Percentiles rank a stretch among this genome's conserved stretches.
These are phyloP conservation scores for Naganishia cerealis DNA, from an alignment of 1,284 basidiomycete genomes.

Conservation along the genomic window DNA sequence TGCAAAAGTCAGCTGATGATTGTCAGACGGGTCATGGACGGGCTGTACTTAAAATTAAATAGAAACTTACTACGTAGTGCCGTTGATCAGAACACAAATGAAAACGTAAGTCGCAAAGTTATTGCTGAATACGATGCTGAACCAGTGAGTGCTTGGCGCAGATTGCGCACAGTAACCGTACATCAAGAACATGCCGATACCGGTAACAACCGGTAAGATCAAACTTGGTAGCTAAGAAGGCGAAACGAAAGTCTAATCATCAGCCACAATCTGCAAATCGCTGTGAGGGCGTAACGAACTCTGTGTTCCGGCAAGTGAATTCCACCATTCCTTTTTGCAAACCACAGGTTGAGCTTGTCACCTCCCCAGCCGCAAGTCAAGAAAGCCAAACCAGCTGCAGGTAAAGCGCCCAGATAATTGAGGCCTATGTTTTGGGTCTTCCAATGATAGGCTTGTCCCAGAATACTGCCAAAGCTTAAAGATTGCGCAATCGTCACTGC, in stretches of 20 bases:
- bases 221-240: slow-evolving; percentile 12
- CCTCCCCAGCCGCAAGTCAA: slow-evolving; percentile 30
- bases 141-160: slow-evolving; percentile 25
- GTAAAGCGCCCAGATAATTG: slow-evolving; percentile 28
- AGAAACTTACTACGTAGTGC: slow-evolving; percentile 28
- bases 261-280: not conserved
- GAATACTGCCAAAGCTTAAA: slow-evolving; percentile 20
- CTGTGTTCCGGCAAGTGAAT: slow-evolving; percentile 31
- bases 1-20: not conserved
- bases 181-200: slow-evolving; percentile 24
- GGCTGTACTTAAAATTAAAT: too few relatives aligned
- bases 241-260: not conserved
- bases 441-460: slow-evolving; percentile 17
- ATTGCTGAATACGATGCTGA: slow-evolving; percentile 29
- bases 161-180: slow-evolving; percentile 27
- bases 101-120: slow-evolving; percentile 27
- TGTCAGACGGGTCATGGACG: not conserved
- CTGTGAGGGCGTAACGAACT: not conserved
- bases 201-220: slow-evolving; percentile 26
- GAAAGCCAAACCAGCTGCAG: slow-evolving; percentile 16
- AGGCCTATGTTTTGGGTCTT: slow-evolving; percentile 24
- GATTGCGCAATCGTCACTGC: slow-evolving; percentile 25
- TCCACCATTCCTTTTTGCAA: slow-evolving; percentile 26
- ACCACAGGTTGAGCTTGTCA: slow-evolving; percentile 32
- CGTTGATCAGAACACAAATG: slow-evolving; percentile 24